These are phyloP conservation scores for Hypoxylon sp. DNA, from an alignment of 2,329 filamentous ascomycete genomes.

Conservation along the genomic window DNA sequence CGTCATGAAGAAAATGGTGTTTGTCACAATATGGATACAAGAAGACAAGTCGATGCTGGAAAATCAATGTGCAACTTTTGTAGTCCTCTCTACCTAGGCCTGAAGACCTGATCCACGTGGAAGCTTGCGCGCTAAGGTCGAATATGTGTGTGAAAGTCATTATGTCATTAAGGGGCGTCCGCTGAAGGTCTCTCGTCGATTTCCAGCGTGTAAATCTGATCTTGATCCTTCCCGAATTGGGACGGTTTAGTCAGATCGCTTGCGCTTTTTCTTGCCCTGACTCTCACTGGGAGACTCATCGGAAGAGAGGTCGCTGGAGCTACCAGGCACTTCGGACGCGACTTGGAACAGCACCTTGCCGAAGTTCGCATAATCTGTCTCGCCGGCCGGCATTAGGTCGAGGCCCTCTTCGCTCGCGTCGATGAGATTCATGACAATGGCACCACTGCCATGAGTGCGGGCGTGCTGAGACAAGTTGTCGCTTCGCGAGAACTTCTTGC, in stretches of 20 bases:
- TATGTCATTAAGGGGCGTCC: slow-evolving; percentile 57
- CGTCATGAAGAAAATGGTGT: slow-evolving; percentile 52
- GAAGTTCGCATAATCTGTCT: slow-evolving; percentile 74
- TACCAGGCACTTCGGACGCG: slow-evolving; percentile 78
- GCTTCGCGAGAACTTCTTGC: slow-evolving; percentile 98
- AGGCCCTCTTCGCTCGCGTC: slow-evolving; percentile 72
- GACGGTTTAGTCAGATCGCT: slow-evolving; percentile 71
- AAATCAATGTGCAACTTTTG: slow-evolving; percentile 56
- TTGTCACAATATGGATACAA: slow-evolving; percentile 60
- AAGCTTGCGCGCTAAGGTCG: slow-evolving; percentile 48
- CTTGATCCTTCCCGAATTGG: slow-evolving; percentile 30
- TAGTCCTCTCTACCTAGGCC: slow-evolving; percentile 53
- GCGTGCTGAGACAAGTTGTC: slow-evolving; percentile 98
- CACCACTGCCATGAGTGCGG: slow-evolving; percentile 89
- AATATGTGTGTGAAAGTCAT: slow-evolving; percentile 54
- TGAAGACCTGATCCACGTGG: slow-evolving; percentile 51
- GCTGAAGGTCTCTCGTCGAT: slow-evolving; percentile 49
- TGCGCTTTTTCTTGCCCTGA: slow-evolving; percentile 80
- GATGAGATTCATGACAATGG: slow-evolving; percentile 90
- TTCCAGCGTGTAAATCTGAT: slow-evolving; percentile 47
- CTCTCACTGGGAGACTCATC: slow-evolving; percentile 62
- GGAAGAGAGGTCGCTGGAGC: slow-evolving; percentile 68
- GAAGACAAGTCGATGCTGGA: slow-evolving; percentile 55
- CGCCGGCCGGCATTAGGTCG: slow-evolving; percentile 59
- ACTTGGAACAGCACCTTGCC: slow-evolving; percentile 87